phyloP scores from a whole-genome alignment of 257 asterid species.

The Solanum medicagineum region DNA sequence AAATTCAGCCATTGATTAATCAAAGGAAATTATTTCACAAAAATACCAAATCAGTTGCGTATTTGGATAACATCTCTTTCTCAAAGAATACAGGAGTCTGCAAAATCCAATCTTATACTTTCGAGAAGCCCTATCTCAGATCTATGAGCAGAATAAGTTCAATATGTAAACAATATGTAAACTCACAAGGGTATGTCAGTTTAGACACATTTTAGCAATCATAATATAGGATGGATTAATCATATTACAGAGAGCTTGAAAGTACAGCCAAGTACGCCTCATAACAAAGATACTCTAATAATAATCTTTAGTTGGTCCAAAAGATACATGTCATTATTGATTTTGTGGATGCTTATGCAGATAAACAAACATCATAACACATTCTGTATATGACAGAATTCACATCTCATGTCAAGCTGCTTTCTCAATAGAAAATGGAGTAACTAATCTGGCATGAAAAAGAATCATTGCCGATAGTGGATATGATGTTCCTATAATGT shows the following conservation, averaged over 20 bases:
- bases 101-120: not conserved
- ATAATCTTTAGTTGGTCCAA: not conserved
- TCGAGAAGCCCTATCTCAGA: not conserved
- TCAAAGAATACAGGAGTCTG: not conserved
- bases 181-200: not conserved
- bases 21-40: not conserved
- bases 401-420: not conserved
- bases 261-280: not conserved
- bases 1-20: not conserved
- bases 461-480: not conserved
- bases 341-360: not conserved
- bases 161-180: not conserved
- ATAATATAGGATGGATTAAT: not conserved
- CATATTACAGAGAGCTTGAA: not conserved
- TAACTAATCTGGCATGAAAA: not conserved
- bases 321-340: not conserved
- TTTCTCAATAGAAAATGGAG: not conserved
- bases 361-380: not conserved
- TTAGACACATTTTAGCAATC: not conserved
- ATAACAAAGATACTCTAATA: not conserved
- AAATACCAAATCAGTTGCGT: not conserved
- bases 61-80: not conserved
- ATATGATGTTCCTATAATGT: not conserved
- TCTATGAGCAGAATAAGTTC: not conserved
- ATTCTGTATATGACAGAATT: not conserved